phyloP scores from a whole-genome alignment of 495 filamentous ascomycete genomes.

The Annulohypoxylon nitens region DNA sequence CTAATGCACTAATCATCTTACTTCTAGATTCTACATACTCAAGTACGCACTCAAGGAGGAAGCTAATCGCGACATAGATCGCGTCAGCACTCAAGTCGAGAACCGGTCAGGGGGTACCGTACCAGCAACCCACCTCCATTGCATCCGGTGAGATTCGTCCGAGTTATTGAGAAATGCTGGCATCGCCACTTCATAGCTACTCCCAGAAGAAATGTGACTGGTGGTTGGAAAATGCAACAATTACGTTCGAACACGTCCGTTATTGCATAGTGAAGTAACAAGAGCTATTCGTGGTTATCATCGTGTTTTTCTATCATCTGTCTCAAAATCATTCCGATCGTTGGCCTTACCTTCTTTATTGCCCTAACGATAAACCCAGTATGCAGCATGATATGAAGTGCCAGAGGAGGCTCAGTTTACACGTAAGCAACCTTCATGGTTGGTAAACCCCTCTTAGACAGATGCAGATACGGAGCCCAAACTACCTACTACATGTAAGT shows the following conservation, averaged over 20 bases:
- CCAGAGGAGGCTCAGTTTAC: not conserved
- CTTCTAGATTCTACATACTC: slow-evolving; percentile 1
- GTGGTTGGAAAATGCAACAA: slow-evolving; percentile 10
- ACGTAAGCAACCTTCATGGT: not conserved
- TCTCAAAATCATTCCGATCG: not conserved
- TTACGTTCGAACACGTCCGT: slow-evolving; percentile 23
- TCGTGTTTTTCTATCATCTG: too few species aligned
- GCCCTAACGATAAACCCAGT: not conserved
- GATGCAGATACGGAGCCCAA: not conserved
- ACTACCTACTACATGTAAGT: not conserved
- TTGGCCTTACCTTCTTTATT: not conserved
- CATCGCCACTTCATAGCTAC: not conserved
- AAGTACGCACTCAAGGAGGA: slow-evolving; percentile 11
- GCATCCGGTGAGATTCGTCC: not conserved
- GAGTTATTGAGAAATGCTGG: not conserved
- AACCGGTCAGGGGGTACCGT: not conserved
- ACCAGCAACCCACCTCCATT: not conserved
- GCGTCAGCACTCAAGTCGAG: slow-evolving; percentile 16
- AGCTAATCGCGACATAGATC: slow-evolving; percentile 3
- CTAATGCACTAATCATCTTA: not conserved
- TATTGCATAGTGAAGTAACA: not conserved
- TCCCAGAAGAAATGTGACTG: not conserved
- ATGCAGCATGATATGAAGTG: not conserved
- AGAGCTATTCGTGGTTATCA: too few species aligned
- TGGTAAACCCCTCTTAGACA: not conserved